Percentiles rank a stretch among this genome's conserved stretches.
Evolutionary conservation across 495 filamentous ascomycete genomes (phyloP).

Genomic region (Echria macrotheca): DNA sequence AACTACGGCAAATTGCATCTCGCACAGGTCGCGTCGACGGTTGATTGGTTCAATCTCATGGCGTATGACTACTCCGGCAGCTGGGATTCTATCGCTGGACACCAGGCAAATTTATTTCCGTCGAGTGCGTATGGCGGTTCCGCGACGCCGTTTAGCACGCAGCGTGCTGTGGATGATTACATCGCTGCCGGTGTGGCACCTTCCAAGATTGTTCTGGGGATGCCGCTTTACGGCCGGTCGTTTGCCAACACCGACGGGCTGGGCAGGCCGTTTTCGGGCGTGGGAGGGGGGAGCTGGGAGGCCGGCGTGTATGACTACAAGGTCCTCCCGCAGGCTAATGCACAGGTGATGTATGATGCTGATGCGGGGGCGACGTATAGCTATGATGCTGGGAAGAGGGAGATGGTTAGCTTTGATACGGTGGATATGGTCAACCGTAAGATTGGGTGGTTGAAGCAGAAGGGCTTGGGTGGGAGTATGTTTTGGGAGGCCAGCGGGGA

Average conservation of each 20-base stretch:
- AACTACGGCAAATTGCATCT: constrained; percentile 68
- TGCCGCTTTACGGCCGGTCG: constrained; percentile 81
- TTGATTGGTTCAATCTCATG: constrained; percentile 90
- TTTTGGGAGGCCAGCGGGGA: constrained; percentile 88
- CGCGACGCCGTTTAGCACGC: constrained; percentile 62
- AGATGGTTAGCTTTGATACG: constrained; percentile 74
- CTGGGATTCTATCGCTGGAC: constrained; percentile 61
- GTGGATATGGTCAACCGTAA: constrained; percentile 56
- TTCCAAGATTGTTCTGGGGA: constrained; percentile 71
- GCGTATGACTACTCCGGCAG: constrained; percentile 67
- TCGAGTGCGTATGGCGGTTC: constrained; percentile 28
- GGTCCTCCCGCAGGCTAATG: constrained; percentile 37
- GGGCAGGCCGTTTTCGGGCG: constrained; percentile 57
- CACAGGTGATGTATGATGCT: background rate
- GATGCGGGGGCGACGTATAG: constrained; percentile 57
- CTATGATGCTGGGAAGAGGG: constrained; percentile 52
- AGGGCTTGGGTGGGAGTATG: constrained; percentile 73
- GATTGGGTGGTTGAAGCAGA: constrained; percentile 56
- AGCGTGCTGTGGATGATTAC: constrained; percentile 65
- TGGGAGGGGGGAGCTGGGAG: constrained; percentile 68
- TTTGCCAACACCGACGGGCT: constrained; percentile 67
- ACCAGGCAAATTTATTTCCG: constrained; percentile 71
- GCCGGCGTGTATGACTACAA: constrained; percentile 81
- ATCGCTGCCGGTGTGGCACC: constrained; percentile 54
- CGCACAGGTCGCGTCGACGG: constrained; percentile 54